Evolutionary conservation across 1,284 basidiomycete species (phyloP), one percentile per base, ranked within the genome.

Genomic region (Stygiomarasmius scandens): DNA sequence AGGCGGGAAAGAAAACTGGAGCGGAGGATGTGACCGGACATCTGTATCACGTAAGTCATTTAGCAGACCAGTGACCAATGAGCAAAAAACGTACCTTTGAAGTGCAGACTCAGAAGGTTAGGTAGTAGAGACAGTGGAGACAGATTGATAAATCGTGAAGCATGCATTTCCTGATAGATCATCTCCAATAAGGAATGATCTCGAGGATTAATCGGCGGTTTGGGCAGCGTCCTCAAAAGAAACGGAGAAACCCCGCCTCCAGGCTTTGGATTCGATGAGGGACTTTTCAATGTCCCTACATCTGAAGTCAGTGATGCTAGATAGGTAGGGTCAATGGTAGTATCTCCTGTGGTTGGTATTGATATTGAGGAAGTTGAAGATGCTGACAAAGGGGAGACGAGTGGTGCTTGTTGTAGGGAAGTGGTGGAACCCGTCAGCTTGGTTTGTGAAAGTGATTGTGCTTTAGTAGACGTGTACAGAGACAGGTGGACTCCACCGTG

Each of bases 91-190:
- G 58, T 55, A 85, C 87, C 83, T 72, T 76, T 79, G 64, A 90
- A 87, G 70, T 86, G 80, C 53, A 82, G 63, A 12, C 79, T 76
- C 16, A 90, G 67, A 3, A 76, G 73, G 61, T 84, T 86, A n/a
- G 77, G 73, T 49, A 90, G 68, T 36, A 89, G 61, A 1, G 85
- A 83, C 16, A 89, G 66, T 0, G 87, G 87, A 22, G 80, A 72
- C 1, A 82, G 69, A 64, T 89, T 90, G 64, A 90, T 84, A 63
- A 87, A 89, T 32, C 86, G 71, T 6, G 80, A 74, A 2, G 79
- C 78, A 38, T 89, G 84, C 82, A 87, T 85, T 63, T 86, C 83
- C 32, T 73, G 76, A 71, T 88, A 89, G n/a, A 89, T 85, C 47
- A 71, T 70, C 61, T 86, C 82, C 22, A 90, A 72, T 19, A 87